Evolutionary conservation across 2,329 filamentous ascomycete genomes (phyloP).

Genomic region (Colletotrichum sidae): DNA sequence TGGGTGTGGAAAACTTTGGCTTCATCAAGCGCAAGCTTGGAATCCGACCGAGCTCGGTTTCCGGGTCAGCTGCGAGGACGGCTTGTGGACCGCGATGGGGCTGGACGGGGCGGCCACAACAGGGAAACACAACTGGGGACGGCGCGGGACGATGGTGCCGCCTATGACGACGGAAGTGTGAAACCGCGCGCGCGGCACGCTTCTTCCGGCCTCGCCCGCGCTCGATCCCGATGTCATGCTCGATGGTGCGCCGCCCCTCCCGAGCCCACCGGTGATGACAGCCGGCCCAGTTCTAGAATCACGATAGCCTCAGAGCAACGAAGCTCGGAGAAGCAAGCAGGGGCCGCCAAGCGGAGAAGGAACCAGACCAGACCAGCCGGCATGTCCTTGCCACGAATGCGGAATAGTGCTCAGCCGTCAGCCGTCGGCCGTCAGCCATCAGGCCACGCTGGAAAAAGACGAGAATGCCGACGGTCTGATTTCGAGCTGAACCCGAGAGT

Average conservation of each 20-base stretch:
- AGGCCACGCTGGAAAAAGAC: no score
- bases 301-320: slow-evolving; percentile 1
- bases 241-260: no score
- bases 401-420: no score
- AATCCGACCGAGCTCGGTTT: not conserved
- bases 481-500: no score
- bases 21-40: accelerated
- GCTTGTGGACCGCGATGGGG: slow-evolving; percentile 9
- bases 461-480: slow-evolving; percentile 8
- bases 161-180: slow-evolving; percentile 22
- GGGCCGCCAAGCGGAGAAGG: slow-evolving; percentile 1
- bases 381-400: no score
- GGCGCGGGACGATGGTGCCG: slow-evolving; percentile 14
- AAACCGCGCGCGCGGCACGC: slow-evolving; percentile 8
- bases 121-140: not conserved
- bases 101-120: slow-evolving; percentile 8
- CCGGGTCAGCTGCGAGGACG: not conserved
- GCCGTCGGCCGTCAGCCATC: not conserved
- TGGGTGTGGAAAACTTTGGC: accelerated
- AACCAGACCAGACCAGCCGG: no score
- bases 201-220: slow-evolving; percentile 1
- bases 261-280: slow-evolving; percentile 19
- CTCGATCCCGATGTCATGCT: not conserved
- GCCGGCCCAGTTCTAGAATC: slow-evolving; percentile 11
- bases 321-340: slow-evolving; percentile 10